Conservation (phyloP, 176 grass and related monocot species). For the Phoenix dactylifera region DNA sequence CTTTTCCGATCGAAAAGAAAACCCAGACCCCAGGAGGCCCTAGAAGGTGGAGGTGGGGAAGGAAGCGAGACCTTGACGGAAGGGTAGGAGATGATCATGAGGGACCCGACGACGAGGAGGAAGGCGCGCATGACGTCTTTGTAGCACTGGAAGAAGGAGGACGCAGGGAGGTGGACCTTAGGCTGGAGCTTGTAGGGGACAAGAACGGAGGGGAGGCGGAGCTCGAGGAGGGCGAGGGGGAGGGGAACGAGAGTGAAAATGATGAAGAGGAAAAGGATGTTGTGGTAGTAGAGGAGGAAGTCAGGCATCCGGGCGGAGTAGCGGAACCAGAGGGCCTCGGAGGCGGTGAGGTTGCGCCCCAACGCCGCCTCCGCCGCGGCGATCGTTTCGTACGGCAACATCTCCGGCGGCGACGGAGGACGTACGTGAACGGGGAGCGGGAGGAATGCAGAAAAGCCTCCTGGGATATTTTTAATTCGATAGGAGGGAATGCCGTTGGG, state of each 20-base stretch:
- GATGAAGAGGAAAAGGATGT: conserved; percentile 68
- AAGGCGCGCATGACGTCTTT: conserved; percentile 57
- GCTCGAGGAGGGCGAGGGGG: conserved; percentile 72
- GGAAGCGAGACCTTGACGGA: conserved; percentile 48
- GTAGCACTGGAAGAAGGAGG: conserved; percentile 63
- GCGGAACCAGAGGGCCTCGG: conserved; percentile 64
- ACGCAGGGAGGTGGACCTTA: conserved; percentile 34
- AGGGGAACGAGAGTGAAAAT: conserved; percentile 73
- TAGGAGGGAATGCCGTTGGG: too few relatives aligned
- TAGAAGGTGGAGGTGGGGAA: background rate
- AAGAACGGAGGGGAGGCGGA: conserved; percentile 35
- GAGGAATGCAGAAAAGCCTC: background rate
- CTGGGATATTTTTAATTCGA: background rate
- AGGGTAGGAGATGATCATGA: conserved; percentile 68
- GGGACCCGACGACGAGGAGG: conserved; percentile 62
- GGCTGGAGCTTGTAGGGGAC: conserved; percentile 80
- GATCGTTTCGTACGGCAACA: conserved; percentile 72
- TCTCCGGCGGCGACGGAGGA: conserved; percentile 1
- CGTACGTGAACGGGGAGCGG: background rate
- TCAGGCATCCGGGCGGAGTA: conserved; percentile 48
- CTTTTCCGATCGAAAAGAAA: conserved; percentile 2
- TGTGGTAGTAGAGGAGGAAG: conserved; percentile 60
- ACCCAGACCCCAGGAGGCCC: background rate
- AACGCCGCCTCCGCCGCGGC: conserved; percentile 70
- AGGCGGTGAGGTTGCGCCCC: conserved; percentile 39